phyloP scores from a whole-genome alignment of 306 rosid species.

The Pterocarpus santalinus region DNA sequence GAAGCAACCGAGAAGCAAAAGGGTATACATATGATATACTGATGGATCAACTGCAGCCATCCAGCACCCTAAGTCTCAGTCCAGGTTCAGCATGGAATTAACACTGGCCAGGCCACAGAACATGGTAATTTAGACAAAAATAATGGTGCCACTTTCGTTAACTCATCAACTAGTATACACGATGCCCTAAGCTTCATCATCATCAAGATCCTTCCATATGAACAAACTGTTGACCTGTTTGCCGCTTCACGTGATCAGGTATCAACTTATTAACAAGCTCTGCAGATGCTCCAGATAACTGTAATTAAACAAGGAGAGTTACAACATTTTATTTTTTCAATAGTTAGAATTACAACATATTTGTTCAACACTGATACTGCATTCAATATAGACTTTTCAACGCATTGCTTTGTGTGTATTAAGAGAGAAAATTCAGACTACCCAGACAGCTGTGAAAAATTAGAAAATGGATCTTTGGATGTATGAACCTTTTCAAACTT shows the following conservation, averaged over 20 bases:
- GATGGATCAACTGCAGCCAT: constrained; percentile 66
- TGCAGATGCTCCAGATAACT: constrained; percentile 82
- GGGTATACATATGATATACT: constrained; percentile 45
- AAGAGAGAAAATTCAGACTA: neutral
- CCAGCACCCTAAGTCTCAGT: constrained; percentile 48
- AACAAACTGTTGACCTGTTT: constrained; percentile 67
- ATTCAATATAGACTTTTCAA: neutral
- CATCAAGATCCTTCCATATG: constrained; percentile 70
- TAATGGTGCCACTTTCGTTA: constrained; percentile 58
- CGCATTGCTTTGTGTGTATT: constrained; percentile 10
- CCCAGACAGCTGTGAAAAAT: constrained; percentile 23
- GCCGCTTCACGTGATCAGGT: constrained; percentile 92
- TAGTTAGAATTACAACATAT: too few relatives aligned
- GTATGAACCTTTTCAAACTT: neutral
- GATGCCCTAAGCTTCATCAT: constrained; percentile 44
- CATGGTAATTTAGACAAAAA: constrained; percentile 65
- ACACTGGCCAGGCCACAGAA: constrained; percentile 54
- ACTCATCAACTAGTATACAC: constrained; percentile 60
- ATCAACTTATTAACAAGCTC: constrained; percentile 86
- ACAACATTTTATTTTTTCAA: neutral
- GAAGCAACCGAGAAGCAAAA: constrained; percentile 42
- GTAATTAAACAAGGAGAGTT: constrained; percentile 42
- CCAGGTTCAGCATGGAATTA: constrained; percentile 54
- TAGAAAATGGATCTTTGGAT: neutral
- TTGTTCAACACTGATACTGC: neutral